phyloP scores from a whole-genome alignment of 2,329 filamentous ascomycete genomes.

The Aspergillus sojae region DNA sequence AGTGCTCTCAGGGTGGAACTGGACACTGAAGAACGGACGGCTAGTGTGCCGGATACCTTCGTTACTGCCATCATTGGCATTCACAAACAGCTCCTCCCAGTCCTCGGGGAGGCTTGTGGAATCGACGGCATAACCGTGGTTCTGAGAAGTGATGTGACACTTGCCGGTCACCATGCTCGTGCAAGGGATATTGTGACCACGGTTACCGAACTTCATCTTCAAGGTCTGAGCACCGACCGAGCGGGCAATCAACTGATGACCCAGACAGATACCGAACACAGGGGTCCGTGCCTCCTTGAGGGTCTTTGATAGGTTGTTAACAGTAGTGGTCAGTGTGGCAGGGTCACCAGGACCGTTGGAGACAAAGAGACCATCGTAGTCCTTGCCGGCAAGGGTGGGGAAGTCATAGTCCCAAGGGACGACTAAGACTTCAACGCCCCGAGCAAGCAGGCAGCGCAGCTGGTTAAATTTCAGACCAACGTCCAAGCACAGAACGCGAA shows the following conservation, averaged over 20 bases:
- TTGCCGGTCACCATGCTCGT: slow-evolving; percentile 93
- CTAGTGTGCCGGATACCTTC: slow-evolving; percentile 89
- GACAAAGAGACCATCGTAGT: slow-evolving; percentile 96
- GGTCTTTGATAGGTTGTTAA: slow-evolving; percentile 75
- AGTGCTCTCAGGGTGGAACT: slow-evolving; percentile 97
- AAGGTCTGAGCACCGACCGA: slow-evolving; percentile 81
- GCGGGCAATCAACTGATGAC: slow-evolving; percentile 88
- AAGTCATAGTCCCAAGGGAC: slow-evolving; percentile 98
- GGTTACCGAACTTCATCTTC: slow-evolving; percentile 99
- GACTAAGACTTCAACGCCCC: slow-evolving; percentile 90
- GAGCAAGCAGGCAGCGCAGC: slow-evolving; percentile 84
- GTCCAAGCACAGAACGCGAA: slow-evolving; percentile 90
- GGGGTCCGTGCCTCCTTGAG: slow-evolving; percentile 80
- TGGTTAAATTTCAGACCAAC: slow-evolving; percentile 99
- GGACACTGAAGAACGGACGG: slow-evolving; percentile 97
- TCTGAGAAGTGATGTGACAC: slow-evolving; percentile 98
- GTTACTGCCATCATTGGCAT: slow-evolving; percentile 97
- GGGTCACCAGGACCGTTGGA: slow-evolving; percentile 98
- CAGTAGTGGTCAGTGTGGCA: slow-evolving; percentile 75
- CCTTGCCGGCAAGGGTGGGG: slow-evolving; percentile 70
- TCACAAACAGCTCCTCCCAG: slow-evolving; percentile 95
- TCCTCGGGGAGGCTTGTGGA: slow-evolving; percentile 71
- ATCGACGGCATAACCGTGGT: slow-evolving; percentile 95
- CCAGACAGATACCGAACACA: slow-evolving; percentile 94
- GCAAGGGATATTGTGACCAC: slow-evolving; percentile 97